Evolutionary conservation across 2,329 filamentous ascomycete species (phyloP).

Genomic region (Cladosporium velox): DNA sequence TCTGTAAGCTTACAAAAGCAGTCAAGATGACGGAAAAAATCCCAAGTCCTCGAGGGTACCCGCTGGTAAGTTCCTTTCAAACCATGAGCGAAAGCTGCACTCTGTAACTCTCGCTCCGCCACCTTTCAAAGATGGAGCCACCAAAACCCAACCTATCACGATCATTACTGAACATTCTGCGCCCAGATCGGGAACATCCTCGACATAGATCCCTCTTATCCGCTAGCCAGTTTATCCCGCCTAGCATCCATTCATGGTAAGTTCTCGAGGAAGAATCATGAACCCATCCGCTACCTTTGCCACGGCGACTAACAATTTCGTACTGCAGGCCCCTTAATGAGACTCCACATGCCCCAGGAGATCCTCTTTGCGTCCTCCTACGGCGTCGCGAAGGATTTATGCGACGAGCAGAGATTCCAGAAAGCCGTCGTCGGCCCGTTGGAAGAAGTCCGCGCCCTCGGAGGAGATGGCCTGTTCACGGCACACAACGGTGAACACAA

Average conservation of each 20-base stretch:
- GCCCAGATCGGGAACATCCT: constrained; percentile 64
- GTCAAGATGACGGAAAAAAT: constrained; percentile 1
- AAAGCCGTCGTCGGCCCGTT: constrained; percentile 20
- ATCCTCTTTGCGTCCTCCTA: constrained; percentile 24
- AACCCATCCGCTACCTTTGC: background rate
- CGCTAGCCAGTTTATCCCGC: constrained; percentile 59
- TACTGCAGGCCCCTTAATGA: background rate
- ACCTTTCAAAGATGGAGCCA: background rate
- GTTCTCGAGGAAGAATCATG: background rate
- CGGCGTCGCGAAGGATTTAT: constrained; percentile 40
- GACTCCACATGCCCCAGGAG: constrained; percentile 10
- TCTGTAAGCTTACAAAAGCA: background rate
- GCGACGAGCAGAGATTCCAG: constrained; percentile 34
- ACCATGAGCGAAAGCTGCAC: too few species aligned
- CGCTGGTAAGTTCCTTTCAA: background rate
- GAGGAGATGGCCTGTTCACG: constrained; percentile 23
- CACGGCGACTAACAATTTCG: too few species aligned
- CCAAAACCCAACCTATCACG: background rate
- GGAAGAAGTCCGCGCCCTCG: background rate
- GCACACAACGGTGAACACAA: constrained; percentile 14
- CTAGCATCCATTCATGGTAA: background rate
- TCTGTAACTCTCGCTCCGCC: background rate
- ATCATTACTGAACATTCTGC: constrained; percentile 33
- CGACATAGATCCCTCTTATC: constrained; percentile 62
- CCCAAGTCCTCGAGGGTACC: background rate